phyloP scores from a whole-genome alignment of 2,329 filamentous ascomycete genomes.

The Aureobasidium zeae region DNA sequence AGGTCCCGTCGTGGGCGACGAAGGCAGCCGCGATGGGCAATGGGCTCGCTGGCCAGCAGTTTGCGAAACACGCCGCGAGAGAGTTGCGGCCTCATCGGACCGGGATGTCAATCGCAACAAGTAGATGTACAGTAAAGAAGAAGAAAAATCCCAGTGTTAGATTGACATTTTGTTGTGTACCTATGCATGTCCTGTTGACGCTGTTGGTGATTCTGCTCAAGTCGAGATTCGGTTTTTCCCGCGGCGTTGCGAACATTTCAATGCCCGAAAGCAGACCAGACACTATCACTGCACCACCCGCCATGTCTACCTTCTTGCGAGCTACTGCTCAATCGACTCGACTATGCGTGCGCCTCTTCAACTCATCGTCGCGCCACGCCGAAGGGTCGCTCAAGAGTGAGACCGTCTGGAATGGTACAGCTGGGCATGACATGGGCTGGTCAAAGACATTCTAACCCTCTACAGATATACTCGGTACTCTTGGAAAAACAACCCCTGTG shows the following conservation, averaged over 20 bases:
- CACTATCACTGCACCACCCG: not conserved
- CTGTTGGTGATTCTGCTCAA: not conserved
- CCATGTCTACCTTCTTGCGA: not conserved
- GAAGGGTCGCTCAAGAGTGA: too few relatives aligned
- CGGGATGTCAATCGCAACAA: not conserved
- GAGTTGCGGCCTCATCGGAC: slow-evolving; percentile 52
- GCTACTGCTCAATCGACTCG: not conserved
- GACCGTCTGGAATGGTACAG: too few relatives aligned
- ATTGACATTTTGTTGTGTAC: too few relatives aligned
- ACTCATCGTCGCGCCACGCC: slow-evolving; percentile 4
- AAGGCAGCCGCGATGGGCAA: slow-evolving; percentile 38
- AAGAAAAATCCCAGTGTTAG: too few relatives aligned
- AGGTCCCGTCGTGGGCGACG: slow-evolving; percentile 27
- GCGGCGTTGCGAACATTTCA: slow-evolving; percentile 3
- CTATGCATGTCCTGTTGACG: not conserved
- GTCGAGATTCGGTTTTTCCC: slow-evolving; percentile 7
- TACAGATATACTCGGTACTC: too few relatives aligned
- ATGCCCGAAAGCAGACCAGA: not conserved
- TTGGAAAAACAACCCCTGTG: too few relatives aligned
- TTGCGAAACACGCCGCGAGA: slow-evolving; percentile 51
- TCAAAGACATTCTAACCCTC: too few relatives aligned
- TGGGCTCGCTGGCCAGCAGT: slow-evolving; percentile 44
- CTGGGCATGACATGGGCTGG: too few relatives aligned
- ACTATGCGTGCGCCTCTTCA: slow-evolving; percentile 3
- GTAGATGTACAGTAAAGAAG: slow-evolving; percentile 4